These are phyloP conservation scores for Omphalotus olearius DNA, from an alignment of 1,284 basidiomycete genomes.

Conservation along the genomic window DNA sequence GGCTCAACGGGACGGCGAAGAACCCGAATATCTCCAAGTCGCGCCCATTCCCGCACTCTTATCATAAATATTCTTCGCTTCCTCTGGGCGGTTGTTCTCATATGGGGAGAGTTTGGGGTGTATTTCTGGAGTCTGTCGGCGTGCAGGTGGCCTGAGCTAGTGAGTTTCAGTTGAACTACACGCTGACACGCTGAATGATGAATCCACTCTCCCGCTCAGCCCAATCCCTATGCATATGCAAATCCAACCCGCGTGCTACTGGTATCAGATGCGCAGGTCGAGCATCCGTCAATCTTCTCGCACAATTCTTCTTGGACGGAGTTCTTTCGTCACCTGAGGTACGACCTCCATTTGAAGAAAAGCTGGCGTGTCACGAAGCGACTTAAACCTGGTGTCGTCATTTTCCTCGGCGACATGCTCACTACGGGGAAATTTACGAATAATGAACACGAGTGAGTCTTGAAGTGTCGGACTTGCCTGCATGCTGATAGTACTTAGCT, in stretches of 20 bases:
- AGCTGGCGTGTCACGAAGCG: slow-evolving; percentile 65
- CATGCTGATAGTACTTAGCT: not conserved
- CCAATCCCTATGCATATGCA: slow-evolving; percentile 19
- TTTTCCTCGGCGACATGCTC: slow-evolving; percentile 82
- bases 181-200: not conserved
- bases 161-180: too few relatives aligned
- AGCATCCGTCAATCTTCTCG: slow-evolving; percentile 45
- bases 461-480: not conserved
- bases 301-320: slow-evolving; percentile 35
- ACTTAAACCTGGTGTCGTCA: slow-evolving; percentile 64
- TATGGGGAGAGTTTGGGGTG: slow-evolving; percentile 35
- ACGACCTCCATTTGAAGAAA: slow-evolving; percentile 70
- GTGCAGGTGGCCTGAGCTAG: slow-evolving; percentile 50
- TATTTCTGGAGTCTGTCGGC: slow-evolving; percentile 46
- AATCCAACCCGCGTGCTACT: slow-evolving; percentile 57
- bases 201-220: slow-evolving; percentile 6
- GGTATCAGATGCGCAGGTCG: slow-evolving; percentile 76
- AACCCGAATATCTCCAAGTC: slow-evolving; percentile 1
- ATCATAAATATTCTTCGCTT: slow-evolving; percentile 44
- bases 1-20: slow-evolving; percentile 5
- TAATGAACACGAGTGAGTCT: not conserved
- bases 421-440: slow-evolving; percentile 52
- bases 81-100: slow-evolving; percentile 53
- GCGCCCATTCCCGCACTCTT: slow-evolving; percentile 29
- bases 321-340: slow-evolving; percentile 46